These are phyloP conservation scores for Pseudogymnoascus sp. DNA, from an alignment of 2,329 filamentous ascomycete genomes.

Conservation along the genomic window DNA sequence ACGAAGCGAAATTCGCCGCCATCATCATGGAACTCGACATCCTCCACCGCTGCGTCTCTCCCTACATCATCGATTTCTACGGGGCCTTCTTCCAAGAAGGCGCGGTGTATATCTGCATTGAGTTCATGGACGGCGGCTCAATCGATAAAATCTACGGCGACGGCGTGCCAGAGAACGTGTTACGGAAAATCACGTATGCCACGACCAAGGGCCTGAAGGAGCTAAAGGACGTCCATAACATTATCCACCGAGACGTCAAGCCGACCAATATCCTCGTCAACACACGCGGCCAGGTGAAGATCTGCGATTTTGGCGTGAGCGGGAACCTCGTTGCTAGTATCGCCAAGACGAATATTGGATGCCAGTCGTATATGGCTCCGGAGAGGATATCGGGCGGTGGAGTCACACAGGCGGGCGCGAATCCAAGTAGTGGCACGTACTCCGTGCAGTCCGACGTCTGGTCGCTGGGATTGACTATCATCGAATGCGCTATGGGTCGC, in stretches of 20 bases:
- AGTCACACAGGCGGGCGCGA: slow-evolving; percentile 61
- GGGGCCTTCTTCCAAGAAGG: slow-evolving; percentile 98
- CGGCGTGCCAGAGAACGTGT: slow-evolving; percentile 79
- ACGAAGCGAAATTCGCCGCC: slow-evolving; percentile 92
- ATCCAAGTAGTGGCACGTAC: slow-evolving; percentile 73
- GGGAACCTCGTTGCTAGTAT: slow-evolving; percentile 96
- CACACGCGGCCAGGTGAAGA: slow-evolving; percentile 84
- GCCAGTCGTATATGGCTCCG: slow-evolving; percentile 98
- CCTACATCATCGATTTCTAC: slow-evolving; percentile 98
- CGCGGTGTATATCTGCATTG: slow-evolving; percentile 97
- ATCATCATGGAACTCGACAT: slow-evolving; percentile 98
- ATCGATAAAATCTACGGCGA: slow-evolving; percentile 92
- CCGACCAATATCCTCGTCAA: slow-evolving; percentile 98
- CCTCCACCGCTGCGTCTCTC: slow-evolving; percentile 86
- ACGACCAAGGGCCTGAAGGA: slow-evolving; percentile 88
- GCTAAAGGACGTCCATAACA: slow-evolving; percentile 96
- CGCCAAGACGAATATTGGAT: slow-evolving; percentile 97
- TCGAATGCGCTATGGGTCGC: slow-evolving; percentile 88
- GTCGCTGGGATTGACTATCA: slow-evolving; percentile 88
- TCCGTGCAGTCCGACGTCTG: slow-evolving; percentile 97
- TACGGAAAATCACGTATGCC: slow-evolving; percentile 83
- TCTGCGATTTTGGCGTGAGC: slow-evolving; percentile 96
- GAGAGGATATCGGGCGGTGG: slow-evolving; percentile 88
- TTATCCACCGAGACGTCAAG: slow-evolving; percentile 97
- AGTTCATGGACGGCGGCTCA: slow-evolving; percentile 97